Percentiles rank a stretch among this genome's conserved stretches.
These are phyloP conservation scores for Phtheirospermum japonicum DNA, from an alignment of 257 asterid species.

Conservation along the genomic window DNA sequence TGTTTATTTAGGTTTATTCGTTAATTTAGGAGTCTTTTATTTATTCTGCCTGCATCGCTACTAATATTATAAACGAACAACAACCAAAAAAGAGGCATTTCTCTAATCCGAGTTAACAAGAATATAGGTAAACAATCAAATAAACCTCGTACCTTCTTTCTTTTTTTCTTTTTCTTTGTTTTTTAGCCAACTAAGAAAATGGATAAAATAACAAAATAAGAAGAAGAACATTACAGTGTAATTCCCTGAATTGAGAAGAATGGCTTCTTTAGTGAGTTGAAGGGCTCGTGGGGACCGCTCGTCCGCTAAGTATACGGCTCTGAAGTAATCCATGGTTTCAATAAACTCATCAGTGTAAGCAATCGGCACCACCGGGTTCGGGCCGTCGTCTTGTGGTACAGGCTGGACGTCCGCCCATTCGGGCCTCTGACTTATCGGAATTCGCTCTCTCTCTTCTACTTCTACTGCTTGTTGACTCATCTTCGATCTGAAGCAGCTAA, in stretches of 20 bases:
- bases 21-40: too few species aligned
- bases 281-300: conserved; percentile 85
- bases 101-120: not conserved
- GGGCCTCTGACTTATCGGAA: conserved; percentile 56
- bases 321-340: conserved; percentile 85
- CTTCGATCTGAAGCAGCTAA: conserved; percentile 12
- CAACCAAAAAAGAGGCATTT: not conserved
- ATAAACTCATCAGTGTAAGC: conserved; percentile 69
- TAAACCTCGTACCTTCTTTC: not conserved
- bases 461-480: conserved; percentile 25
- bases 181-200: not conserved
- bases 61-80: not conserved
- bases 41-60: not conserved
- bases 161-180: not conserved
- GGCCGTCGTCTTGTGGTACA: conserved; percentile 87
- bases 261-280: conserved; percentile 69
- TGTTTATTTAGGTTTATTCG: too few species aligned
- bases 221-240: conserved; percentile 56
- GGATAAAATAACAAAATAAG: not conserved
- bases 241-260: conserved; percentile 73
- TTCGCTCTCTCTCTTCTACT: conserved; percentile 27
- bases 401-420: conserved; percentile 87
- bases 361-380: conserved; percentile 82
- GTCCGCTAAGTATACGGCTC: conserved; percentile 80
- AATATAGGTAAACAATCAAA: not conserved